Conservation (phyloP, 164 flowering plant species). For the Vitis labrusca region DNA sequence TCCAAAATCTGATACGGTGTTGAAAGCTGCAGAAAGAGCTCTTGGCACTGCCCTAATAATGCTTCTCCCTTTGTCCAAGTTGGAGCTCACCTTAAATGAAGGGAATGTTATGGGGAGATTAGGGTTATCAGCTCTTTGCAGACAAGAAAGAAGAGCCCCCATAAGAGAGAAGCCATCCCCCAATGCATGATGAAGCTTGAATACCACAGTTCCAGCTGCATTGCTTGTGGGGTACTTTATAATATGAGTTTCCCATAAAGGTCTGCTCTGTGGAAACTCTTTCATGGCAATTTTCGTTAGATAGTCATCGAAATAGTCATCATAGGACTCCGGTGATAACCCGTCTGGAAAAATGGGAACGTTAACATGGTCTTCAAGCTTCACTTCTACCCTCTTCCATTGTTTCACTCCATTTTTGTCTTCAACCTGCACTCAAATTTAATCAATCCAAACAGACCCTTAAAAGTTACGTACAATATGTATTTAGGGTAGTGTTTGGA, state of each 20-base stretch:
- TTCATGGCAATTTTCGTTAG: conserved; percentile 40
- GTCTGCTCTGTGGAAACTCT: conserved; percentile 35
- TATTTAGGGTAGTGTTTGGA: neutral
- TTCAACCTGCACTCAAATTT: conserved; percentile 27
- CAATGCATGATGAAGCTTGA: conserved; percentile 69
- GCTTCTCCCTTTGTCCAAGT: neutral
- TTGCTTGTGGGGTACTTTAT: conserved; percentile 55
- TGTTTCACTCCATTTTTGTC: conserved; percentile 40
- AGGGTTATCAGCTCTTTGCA: conserved; percentile 55
- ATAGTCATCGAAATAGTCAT: conserved; percentile 32
- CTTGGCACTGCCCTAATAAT: conserved; percentile 14
- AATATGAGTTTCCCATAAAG: conserved; percentile 65
- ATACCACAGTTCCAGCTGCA: conserved; percentile 42
- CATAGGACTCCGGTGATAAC: conserved; percentile 36
- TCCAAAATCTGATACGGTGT: conserved; percentile 38
- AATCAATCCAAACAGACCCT: too few relatives aligned
- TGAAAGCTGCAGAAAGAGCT: conserved; percentile 12
- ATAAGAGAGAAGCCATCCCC: conserved; percentile 77
- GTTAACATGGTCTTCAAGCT: conserved; percentile 46
- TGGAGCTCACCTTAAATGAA: conserved; percentile 1
- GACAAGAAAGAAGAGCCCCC: conserved; percentile 58
- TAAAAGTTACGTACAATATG: neutral
- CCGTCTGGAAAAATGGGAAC: conserved; percentile 38
- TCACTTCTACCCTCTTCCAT: conserved; percentile 61
- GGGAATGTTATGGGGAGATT: conserved; percentile 57